Evolutionary conservation across 257 asterid species (phyloP), one percentile per base, ranked within the genome.

Genomic region (Mentha longifolia): DNA sequence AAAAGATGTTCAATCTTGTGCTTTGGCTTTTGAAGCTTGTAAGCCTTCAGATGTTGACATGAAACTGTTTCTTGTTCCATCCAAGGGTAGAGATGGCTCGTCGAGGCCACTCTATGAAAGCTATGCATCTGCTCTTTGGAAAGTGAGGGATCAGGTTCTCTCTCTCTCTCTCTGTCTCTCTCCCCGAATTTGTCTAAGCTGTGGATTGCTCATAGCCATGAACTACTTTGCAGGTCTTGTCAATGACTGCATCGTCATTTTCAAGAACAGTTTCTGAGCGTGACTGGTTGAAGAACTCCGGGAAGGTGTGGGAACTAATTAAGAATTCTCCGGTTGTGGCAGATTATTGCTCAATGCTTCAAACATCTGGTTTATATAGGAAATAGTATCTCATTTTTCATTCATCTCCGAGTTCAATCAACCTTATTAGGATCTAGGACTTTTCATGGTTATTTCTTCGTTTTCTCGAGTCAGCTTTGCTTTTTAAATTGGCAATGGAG

Each of bases 211-310:
- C 8, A 25, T 41, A 31, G 33, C 33, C 19, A 16, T 41, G 7
- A 58, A 47, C 46, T 31, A 25, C 58, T 66, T 51, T 75, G 59
- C 86, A 92, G 97, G 89, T 94, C 64, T 62, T 94, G 76, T 88
- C 97, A 0, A 91, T 81, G 92, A 82, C 75, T 66, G 76, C 86
- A 20, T 81, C 96, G 3, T 78, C 95, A 1, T 94, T 91, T 76
- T 79, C 92, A 16, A 89, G 97, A 80, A 83, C 85, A 7, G 86
- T 91, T 61, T 94, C 97, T 9, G 99, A 94, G 77, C 97, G 97
- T 0, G 97, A 91, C 67, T 94, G 99, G 99, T 74, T 94, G 83
- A 91, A 89, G 90, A 94, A 94, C 77, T 91, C 97, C 47, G 89
- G 92, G 22, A 94, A 91, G 89, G 86, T 94, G 77, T 91, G 97